Evolutionary conservation across 495 filamentous ascomycete genomes (phyloP), one percentile per base, ranked within the genome.

Genomic region (Tuber melanosporum): DNA sequence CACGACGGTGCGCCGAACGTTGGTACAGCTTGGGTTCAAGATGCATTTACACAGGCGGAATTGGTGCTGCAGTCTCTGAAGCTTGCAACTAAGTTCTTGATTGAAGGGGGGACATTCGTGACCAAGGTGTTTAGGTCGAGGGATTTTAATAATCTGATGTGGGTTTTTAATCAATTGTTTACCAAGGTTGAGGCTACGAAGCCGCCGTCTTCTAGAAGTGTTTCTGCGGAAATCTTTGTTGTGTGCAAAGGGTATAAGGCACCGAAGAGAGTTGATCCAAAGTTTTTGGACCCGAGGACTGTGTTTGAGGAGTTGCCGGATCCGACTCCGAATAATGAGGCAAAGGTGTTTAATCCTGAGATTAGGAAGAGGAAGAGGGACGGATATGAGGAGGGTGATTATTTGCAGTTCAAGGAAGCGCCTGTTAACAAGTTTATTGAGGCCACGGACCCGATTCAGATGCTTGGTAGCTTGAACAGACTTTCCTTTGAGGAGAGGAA

Each of bases 1-100:
- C 95, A 98, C 86, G 95, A 99, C 86, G 95, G 95, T 86, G 95
- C 95, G 17, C 95, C 95, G 71, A 99, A 98, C 82, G 95, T 99
- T 76, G 95, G 96, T 90, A 93, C 92, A 0, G 94, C 95, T 2
- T 99, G 95, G 95, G 91, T 97, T 71, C 96, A 98, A 85, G 96
- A 98, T 88, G 95, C 95, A 69, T 99, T 94, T 89, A 95, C 94
- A 57, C 95, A 99, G 85, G 94, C 96, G 44, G 95, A 98, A 83
- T 86, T 99, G n/a, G 94, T 91, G 15, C 86, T 99, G 71, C 92
- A 97, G 82, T 92, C 94, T 15, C 85, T 99, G 86, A 97, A 94
- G 84, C 87, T 99, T 44, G 95, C 95, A 17, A 97, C 94, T 0
- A 95, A 98, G 79, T 99, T 99, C 82, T 84, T 99, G 77, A 86